A percentile compares a stretch with the other conserved stretches of the same genome.
phyloP scores from a whole-genome alignment of 371 early-diverging fungal genomes.

The Mucor saturninus region DNA sequence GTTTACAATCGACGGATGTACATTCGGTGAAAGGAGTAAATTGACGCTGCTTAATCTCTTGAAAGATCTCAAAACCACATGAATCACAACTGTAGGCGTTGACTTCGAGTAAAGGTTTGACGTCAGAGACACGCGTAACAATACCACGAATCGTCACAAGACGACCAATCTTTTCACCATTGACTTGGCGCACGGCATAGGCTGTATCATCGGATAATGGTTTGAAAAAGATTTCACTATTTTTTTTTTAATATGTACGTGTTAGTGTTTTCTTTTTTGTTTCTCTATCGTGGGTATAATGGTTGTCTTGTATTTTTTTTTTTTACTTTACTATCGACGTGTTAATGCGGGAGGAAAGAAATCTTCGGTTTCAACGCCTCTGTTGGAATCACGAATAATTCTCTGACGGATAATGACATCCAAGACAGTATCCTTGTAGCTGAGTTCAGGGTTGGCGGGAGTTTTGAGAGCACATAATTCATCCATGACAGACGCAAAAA shows the following conservation, averaged over 20 bases:
- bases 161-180: constrained; percentile 85
- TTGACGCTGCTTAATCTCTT: constrained; percentile 86
- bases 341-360: constrained; percentile 84
- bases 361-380: constrained; percentile 45
- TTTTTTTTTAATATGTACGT: too few species aligned
- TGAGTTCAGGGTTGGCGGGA: constrained; percentile 69
- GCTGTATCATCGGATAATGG: constrained; percentile 69
- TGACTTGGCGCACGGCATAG: constrained; percentile 88
- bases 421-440: constrained; percentile 78
- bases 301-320: neutral
- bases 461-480: constrained; percentile 47
- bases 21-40: constrained; percentile 94
- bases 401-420: constrained; percentile 92
- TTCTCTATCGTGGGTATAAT: too few species aligned
- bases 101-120: constrained; percentile 93
- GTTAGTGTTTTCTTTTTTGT: too few species aligned
- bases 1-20: constrained; percentile 83
- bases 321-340: constrained; percentile 76
- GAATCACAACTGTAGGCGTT: constrained; percentile 96
- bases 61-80: constrained; percentile 98
- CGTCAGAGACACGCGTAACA: constrained; percentile 96
- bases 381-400: constrained; percentile 69
- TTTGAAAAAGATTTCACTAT: constrained; percentile 82
- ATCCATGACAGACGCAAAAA: constrained; percentile 76
- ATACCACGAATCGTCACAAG: constrained; percentile 94